Evolutionary conservation across 441 rosid genomes (phyloP).

Genomic region (Eutrema salsugineum): DNA sequence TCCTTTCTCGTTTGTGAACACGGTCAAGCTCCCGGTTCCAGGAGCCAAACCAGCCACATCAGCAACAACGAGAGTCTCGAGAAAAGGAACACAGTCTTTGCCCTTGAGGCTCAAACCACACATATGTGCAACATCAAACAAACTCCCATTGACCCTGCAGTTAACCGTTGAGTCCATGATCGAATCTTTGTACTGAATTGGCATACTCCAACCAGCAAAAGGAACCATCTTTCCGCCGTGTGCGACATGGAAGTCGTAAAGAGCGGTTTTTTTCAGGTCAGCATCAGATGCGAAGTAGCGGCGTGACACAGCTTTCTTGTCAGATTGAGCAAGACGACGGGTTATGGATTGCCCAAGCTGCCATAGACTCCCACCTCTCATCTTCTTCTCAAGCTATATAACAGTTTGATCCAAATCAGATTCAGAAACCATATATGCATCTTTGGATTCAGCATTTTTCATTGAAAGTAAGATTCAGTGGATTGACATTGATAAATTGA

Average conservation of each 20-base stretch:
- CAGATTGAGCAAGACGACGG: conserved; percentile 73
- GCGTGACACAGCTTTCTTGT: conserved; percentile 59
- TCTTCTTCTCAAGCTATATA: conserved; percentile 34
- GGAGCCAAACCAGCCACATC: conserved; percentile 80
- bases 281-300: conserved; percentile 71
- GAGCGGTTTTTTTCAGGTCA: conserved; percentile 82
- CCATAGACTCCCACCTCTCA: conserved; percentile 94
- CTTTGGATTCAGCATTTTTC: not conserved
- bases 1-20: conserved; percentile 90
- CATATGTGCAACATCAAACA: conserved; percentile 96
- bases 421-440: not conserved
- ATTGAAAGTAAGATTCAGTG: not conserved
- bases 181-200: conserved; percentile 95
- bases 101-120: conserved; percentile 96
- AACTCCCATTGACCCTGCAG: conserved; percentile 83
- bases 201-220: conserved; percentile 99
- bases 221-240: conserved; percentile 96
- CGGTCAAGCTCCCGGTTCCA: conserved; percentile 86
- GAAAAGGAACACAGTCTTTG: conserved; percentile 81
- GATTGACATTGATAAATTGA: not conserved
- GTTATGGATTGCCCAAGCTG: conserved; percentile 91
- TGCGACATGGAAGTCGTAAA: conserved; percentile 78
- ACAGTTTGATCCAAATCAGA: conserved; percentile 29
- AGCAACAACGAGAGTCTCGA: conserved; percentile 90
- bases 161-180: conserved; percentile 95